These are phyloP conservation scores for Fusarium verrucosum DNA, from an alignment of 2,329 filamentous ascomycete genomes.

Conservation along the genomic window DNA sequence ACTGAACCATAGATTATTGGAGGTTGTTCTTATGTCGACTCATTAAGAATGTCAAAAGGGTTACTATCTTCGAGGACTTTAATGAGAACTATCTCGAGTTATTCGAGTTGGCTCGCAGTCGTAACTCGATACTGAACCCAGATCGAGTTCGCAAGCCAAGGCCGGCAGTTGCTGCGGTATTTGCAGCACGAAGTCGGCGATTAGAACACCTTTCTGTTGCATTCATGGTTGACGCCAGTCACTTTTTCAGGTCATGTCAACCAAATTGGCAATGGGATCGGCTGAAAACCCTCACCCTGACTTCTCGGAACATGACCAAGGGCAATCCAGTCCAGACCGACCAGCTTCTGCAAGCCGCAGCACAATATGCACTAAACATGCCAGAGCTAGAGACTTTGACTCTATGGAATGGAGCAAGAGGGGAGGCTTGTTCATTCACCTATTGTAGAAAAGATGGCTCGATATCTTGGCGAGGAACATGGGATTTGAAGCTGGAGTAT, in stretches of 20 bases:
- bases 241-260: slow-evolving; percentile 5
- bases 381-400: slow-evolving; percentile 15
- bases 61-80: slow-evolving; percentile 28
- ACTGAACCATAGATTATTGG: rapidly evolving
- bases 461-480: slow-evolving; percentile 20
- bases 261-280: slow-evolving; percentile 1
- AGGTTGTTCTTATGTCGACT: not conserved
- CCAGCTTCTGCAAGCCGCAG: slow-evolving; percentile 3
- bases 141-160: not conserved
- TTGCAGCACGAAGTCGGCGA: not conserved
- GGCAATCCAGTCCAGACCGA: not conserved
- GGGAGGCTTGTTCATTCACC: slow-evolving; percentile 17
- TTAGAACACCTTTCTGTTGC: slow-evolving; percentile 10
- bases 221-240: not conserved
- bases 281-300: not conserved
- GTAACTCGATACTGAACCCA: not conserved
- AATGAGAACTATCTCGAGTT: slow-evolving; percentile 22
- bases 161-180: not conserved
- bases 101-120: not conserved
- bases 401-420: slow-evolving; percentile 21
- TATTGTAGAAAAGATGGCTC: not conserved
- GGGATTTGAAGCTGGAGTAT: not conserved
- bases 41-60: slow-evolving; percentile 35
- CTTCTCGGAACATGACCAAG: not conserved
- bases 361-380: not conserved